phyloP scores from a whole-genome alignment of 345 rosid species.

The Brassica cretica region DNA sequence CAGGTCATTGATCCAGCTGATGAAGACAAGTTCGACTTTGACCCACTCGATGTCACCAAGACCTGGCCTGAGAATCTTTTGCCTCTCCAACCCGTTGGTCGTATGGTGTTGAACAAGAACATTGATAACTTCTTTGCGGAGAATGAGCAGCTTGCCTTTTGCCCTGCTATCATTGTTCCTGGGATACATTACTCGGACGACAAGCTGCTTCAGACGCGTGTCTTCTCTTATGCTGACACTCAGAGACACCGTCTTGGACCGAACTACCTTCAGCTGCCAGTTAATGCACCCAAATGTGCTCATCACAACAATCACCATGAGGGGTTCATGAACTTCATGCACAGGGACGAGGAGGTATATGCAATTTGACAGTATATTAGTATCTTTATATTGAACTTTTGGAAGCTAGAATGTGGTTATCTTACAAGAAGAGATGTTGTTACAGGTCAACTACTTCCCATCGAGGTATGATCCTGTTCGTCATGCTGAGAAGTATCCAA shows the following conservation, averaged over 20 bases:
- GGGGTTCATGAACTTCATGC: conserved; percentile 92
- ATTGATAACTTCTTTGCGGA: conserved; percentile 96
- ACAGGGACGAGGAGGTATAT: conserved; percentile 89
- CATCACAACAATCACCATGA: conserved; percentile 97
- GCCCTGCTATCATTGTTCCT: conserved; percentile 89
- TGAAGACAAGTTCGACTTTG: conserved; percentile 85
- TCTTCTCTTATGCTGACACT: conserved; percentile 88
- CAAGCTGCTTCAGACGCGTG: conserved; percentile 85
- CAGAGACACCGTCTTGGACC: conserved; percentile 99
- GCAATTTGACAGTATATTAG: background rate
- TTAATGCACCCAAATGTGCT: conserved; percentile 90
- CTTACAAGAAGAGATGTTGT: conserved; percentile 29
- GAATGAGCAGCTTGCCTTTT: conserved; percentile 94
- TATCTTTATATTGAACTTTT: background rate
- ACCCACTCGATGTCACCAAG: conserved; percentile 95
- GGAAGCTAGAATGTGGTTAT: background rate
- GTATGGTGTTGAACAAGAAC: conserved; percentile 94
- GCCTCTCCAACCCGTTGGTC: conserved; percentile 95
- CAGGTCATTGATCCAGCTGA: conserved; percentile 86
- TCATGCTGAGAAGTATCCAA: conserved; percentile 78
- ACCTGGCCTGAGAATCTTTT: conserved; percentile 96
- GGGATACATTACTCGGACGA: conserved; percentile 90
- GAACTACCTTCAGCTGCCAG: conserved; percentile 94
- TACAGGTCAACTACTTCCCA: conserved; percentile 92
- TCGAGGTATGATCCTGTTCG: conserved; percentile 85